These are phyloP conservation scores for Xylariaceae sp. DNA, from an alignment of 2,329 filamentous ascomycete species.

Conservation along the genomic window DNA sequence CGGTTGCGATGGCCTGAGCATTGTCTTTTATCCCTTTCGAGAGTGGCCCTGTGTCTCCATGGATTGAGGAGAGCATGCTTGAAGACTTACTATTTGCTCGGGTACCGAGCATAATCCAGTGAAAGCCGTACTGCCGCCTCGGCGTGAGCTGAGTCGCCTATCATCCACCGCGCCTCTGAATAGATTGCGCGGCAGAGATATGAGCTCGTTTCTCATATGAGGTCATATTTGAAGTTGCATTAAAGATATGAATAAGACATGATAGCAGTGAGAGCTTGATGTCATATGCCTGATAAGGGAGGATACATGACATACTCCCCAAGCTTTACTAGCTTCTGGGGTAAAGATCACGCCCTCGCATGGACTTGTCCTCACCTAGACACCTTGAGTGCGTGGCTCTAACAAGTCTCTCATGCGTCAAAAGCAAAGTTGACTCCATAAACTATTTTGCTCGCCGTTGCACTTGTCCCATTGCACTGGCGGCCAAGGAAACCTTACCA, in stretches of 20 bases:
- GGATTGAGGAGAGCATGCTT: slow-evolving; percentile 4
- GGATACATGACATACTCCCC: slow-evolving; percentile 11
- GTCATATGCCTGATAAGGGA: slow-evolving; percentile 7
- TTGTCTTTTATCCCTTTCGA: slow-evolving; percentile 35
- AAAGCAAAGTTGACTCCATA: no score
- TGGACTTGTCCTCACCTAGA: no score
- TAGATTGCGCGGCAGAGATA: neutral
- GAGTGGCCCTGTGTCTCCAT: slow-evolving; percentile 33
- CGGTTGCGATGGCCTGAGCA: slow-evolving; percentile 26
- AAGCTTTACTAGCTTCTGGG: neutral
- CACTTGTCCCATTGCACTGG: no score
- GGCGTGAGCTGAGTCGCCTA: slow-evolving; percentile 22
- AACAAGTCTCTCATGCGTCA: no score
- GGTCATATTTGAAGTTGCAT: neutral
- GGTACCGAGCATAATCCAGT: slow-evolving; percentile 45
- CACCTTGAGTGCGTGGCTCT: no score
- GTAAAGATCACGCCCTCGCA: slow-evolving; percentile 2
- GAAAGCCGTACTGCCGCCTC: slow-evolving; percentile 39
- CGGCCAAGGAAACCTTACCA: no score
- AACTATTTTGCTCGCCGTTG: no score
- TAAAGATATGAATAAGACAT: slow-evolving; percentile 1
- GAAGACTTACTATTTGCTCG: slow-evolving; percentile 38
- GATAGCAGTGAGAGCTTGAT: neutral
- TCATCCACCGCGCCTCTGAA: no score
- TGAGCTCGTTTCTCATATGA: neutral